Evolutionary conservation across 805 yeast genomes (phyloP).

Genomic region (Zygosaccharomyces kombuchaensis): DNA sequence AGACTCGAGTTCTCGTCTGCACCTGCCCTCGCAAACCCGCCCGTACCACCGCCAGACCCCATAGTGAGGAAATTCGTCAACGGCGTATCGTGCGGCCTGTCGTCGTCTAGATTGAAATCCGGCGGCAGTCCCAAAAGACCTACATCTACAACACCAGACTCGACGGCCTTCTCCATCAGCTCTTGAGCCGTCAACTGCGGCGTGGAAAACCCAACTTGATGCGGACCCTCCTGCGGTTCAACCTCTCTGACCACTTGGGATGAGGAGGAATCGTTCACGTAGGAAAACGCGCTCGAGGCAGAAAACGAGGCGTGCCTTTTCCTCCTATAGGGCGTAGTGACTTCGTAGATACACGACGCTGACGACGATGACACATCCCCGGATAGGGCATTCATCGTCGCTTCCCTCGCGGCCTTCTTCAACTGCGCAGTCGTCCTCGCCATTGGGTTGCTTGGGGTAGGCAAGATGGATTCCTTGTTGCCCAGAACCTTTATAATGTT

Average conservation of each 20-base stretch:
- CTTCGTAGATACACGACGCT: conserved; percentile 5
- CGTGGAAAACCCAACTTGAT: conserved; percentile 74
- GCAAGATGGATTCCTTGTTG: conserved; percentile 38
- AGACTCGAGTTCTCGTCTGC: conserved; percentile 29
- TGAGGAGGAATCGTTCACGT: conserved; percentile 20
- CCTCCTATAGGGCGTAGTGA: conserved; percentile 17
- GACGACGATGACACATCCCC: conserved; percentile 1
- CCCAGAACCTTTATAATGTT: conserved; percentile 38
- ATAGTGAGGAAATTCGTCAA: conserved; percentile 40
- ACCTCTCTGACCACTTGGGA: conserved; percentile 16
- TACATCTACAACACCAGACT: conserved; percentile 25
- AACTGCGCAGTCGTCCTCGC: conserved; percentile 33
- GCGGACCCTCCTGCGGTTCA: conserved; percentile 41
- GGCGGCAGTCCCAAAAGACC: conserved; percentile 27
- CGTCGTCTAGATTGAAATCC: conserved; percentile 22
- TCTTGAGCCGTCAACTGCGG: conserved; percentile 64
- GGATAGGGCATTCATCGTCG: conserved; percentile 8
- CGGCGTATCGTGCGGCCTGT: conserved; percentile 32
- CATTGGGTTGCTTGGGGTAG: conserved; percentile 30
- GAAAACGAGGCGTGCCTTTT: conserved; percentile 43
- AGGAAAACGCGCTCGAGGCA: conserved; percentile 40
- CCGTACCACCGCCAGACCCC: conserved; percentile 39
- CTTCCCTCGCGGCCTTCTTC: conserved; percentile 26
- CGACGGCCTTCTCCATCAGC: conserved; percentile 33
- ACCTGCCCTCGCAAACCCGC: conserved; percentile 32